phyloP scores from a whole-genome alignment of 805 yeast species.

The Lachancea meyersii region DNA sequence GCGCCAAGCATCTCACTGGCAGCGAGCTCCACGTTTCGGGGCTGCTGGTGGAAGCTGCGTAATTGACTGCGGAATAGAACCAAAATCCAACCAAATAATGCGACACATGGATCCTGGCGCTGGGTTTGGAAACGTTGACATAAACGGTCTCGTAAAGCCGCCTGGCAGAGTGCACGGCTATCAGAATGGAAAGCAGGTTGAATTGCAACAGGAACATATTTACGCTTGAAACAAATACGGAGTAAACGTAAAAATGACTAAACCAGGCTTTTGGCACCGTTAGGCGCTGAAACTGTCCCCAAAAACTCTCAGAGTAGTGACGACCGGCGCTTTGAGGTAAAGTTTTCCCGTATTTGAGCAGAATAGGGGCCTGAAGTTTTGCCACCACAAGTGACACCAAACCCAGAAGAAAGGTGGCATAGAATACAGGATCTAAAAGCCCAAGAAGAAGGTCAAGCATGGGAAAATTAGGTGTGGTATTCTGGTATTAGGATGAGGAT shows the following conservation, averaged over 20 bases:
- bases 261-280: slow-evolving; percentile 63
- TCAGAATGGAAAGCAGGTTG: slow-evolving; percentile 19
- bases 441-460: neutral
- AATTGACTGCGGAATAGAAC: slow-evolving; percentile 48
- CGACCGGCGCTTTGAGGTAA: slow-evolving; percentile 12
- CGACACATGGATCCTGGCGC: slow-evolving; percentile 53
- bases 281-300: slow-evolving; percentile 10
- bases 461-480: too few relatives aligned
- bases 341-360: slow-evolving; percentile 45
- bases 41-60: slow-evolving; percentile 24
- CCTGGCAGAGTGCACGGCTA: slow-evolving; percentile 48
- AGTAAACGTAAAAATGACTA: slow-evolving; percentile 52
- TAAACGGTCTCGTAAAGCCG: slow-evolving; percentile 49
- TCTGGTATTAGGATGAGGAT: too few relatives aligned
- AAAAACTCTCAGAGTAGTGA: neutral
- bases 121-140: slow-evolving; percentile 42
- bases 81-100: slow-evolving; percentile 63
- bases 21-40: neutral
- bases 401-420: slow-evolving; percentile 5
- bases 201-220: slow-evolving; percentile 16
- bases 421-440: neutral
- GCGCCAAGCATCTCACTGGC: neutral
- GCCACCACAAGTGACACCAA: slow-evolving; percentile 24
- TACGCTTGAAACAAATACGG: slow-evolving; percentile 29
- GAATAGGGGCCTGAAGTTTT: slow-evolving; percentile 28